Conservation (phyloP, 176 grass and related monocot genomes). For the Dendrocalamus sinicus region DNA sequence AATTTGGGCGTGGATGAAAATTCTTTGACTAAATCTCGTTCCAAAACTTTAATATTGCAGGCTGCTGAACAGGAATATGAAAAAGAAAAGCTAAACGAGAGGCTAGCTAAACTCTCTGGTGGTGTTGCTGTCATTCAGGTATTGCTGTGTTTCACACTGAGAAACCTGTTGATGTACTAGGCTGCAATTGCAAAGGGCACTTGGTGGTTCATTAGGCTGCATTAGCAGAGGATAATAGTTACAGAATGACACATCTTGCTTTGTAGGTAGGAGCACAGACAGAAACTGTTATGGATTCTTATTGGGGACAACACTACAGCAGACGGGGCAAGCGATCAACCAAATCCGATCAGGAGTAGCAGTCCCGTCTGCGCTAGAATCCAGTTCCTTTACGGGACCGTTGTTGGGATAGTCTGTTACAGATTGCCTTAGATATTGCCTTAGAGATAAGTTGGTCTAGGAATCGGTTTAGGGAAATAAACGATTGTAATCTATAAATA, state of each 20-base stretch:
- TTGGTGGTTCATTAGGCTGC: constrained; percentile 8
- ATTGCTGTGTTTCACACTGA: neutral
- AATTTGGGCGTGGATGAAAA: neutral
- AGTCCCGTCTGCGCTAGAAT: too few species aligned
- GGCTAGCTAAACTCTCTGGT: constrained; percentile 75
- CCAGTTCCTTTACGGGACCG: too few species aligned
- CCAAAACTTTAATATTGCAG: constrained; percentile 10
- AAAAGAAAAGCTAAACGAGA: constrained; percentile 72
- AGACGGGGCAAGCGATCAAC: too few species aligned
- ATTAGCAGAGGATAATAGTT: constrained; percentile 2
- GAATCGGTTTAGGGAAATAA: too few species aligned
- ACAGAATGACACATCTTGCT: constrained; percentile 4
- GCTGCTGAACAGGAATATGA: constrained; percentile 66
- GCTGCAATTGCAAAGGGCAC: neutral
- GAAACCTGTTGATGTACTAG: neutral
- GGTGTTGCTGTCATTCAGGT: constrained; percentile 77
- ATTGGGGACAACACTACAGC: too few species aligned
- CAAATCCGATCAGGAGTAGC: too few species aligned
- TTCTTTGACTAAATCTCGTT: neutral
- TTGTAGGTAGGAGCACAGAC: constrained; percentile 56
- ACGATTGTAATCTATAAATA: too few species aligned
- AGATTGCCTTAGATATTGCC: too few species aligned
- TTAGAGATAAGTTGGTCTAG: too few species aligned
- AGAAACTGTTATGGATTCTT: too few species aligned
- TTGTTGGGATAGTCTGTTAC: too few species aligned